Percentiles rank a stretch among this genome's conserved stretches.
phyloP scores from a whole-genome alignment of 2,329 filamentous ascomycete species.

The Pseudogymnoascus sp. region DNA sequence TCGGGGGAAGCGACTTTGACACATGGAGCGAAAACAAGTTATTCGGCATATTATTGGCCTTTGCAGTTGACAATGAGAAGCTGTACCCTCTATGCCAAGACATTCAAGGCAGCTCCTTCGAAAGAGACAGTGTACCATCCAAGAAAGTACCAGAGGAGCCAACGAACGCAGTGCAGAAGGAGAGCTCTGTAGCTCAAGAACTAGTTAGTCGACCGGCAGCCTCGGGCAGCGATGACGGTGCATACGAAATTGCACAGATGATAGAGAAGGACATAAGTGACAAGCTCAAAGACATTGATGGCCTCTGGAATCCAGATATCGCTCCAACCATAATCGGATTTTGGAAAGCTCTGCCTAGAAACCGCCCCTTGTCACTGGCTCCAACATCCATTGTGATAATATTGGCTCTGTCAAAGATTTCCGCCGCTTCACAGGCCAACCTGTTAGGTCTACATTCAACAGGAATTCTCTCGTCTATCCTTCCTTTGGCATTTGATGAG shows the following conservation, averaged over 20 bases:
- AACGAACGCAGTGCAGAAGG: neutral
- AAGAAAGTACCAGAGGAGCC: neutral
- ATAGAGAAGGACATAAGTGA: conserved; percentile 36
- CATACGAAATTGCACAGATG: conserved; percentile 21
- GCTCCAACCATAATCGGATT: conserved; percentile 54
- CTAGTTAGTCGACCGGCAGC: neutral
- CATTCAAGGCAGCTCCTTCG: conserved; percentile 12
- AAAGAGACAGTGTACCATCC: neutral
- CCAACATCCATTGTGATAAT: conserved; percentile 57
- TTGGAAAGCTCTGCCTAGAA: conserved; percentile 54
- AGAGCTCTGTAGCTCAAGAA: neutral
- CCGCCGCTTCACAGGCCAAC: conserved; percentile 63
- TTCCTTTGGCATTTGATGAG: conserved; percentile 51
- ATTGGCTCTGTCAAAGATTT: conserved; percentile 29
- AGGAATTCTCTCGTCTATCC: conserved; percentile 58
- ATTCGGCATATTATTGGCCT: conserved; percentile 74
- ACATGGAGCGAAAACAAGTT: conserved; percentile 61
- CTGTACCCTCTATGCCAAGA: conserved; percentile 61
- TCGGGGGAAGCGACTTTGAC: conserved; percentile 59
- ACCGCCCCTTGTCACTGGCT: conserved; percentile 36
- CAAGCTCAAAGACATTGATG: conserved; percentile 43
- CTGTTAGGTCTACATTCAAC: conserved; percentile 63
- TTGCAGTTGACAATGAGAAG: conserved; percentile 70
- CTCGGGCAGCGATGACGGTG: conserved; percentile 10
- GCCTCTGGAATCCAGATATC: conserved; percentile 54